Percentiles rank a stretch among this genome's conserved stretches.
These are phyloP conservation scores for Cryptococcus depauperatus DNA, from an alignment of 1,284 basidiomycete genomes.

Conservation along the genomic window DNA sequence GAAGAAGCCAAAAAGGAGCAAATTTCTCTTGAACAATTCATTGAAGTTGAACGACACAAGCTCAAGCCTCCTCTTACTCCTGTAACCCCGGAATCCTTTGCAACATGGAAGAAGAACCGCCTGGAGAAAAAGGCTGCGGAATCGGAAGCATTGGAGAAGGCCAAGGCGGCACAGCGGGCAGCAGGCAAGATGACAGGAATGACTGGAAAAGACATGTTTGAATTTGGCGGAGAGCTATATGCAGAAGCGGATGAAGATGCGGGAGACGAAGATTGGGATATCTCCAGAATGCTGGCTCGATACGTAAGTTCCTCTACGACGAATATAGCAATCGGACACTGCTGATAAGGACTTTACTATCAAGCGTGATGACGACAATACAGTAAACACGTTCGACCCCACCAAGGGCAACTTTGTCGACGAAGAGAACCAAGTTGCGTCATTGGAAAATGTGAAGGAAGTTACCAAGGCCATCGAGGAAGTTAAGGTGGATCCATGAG, in stretches of 20 bases:
- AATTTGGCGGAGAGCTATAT: slow-evolving; percentile 94
- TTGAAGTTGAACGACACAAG: slow-evolving; percentile 97
- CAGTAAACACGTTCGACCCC: neutral
- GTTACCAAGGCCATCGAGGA: slow-evolving; percentile 12
- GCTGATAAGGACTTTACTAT: slow-evolving; percentile 23
- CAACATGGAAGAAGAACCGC: slow-evolving; percentile 87
- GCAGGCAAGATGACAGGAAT: slow-evolving; percentile 90
- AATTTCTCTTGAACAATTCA: slow-evolving; percentile 92
- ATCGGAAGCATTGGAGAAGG: slow-evolving; percentile 66
- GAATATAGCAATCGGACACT: slow-evolving; percentile 28
- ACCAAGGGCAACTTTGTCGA: slow-evolving; percentile 1
- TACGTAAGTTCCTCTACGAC: slow-evolving; percentile 47
- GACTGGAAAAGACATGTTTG: slow-evolving; percentile 94
- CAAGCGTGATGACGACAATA: slow-evolving; percentile 60
- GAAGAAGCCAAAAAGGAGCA: slow-evolving; percentile 79
- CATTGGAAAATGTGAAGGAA: slow-evolving; percentile 16
- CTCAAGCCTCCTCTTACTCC: slow-evolving; percentile 85
- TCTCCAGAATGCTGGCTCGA: slow-evolving; percentile 39
- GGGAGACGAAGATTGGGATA: slow-evolving; percentile 44
- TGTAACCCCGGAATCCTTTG: slow-evolving; percentile 89
- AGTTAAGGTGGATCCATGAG: slow-evolving; percentile 9
- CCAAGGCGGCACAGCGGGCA: slow-evolving; percentile 73
- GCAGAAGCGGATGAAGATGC: slow-evolving; percentile 63
- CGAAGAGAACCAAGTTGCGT: neutral
- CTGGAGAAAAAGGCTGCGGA: slow-evolving; percentile 90